Evolutionary conservation across 169 alveolate species (phyloP), one percentile per base, ranked within the genome.

Genomic region (Plasmodium coatneyi): DNA sequence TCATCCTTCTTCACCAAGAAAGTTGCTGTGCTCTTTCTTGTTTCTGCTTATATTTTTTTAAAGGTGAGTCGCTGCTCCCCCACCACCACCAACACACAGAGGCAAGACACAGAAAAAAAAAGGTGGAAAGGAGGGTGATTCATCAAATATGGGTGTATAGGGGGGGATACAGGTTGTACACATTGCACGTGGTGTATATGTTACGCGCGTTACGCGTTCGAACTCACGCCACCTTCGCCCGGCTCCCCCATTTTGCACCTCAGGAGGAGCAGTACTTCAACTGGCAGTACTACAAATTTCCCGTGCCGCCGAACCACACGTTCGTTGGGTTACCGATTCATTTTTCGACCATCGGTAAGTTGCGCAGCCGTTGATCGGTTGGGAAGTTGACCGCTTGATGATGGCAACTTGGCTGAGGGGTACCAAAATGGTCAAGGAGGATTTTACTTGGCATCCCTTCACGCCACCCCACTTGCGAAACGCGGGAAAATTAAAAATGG

Each of bases 301-400:
- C 98, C 28, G 96, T 97, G 2, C 96, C 96, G 5, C 97, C 97
- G 2, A 97, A 96, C 83, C 97, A 95, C 80, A 97, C 98, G 10
- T 97, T 96, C 86, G 95, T 97, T 6, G 98, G 98, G 12, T 93
- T 96, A 6, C 98, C 98, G 7, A 96, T 97, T 22, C 98, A 96
- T 82, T 97, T 97, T 90, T 97, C 96, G 52, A 97, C 98, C 32
- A 70, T 52, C 7, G 92, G 95, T 91, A 52, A 56, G 19, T 22
- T 52, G n/a, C 54, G 54, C 54, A 43, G 16, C 39, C 39, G 39
- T 3, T 32, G 39, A 34, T 54, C 74, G 39, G 39, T 32, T 32
- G 39, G 39, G 39, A 32, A 32, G 1, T 32, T 32, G 39, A 3
- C 39, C 3, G 39, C n/a, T 46, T 5, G 56, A n/a, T n/a, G n/a